These are phyloP conservation scores for Helotiales sp. DNA, from an alignment of 2,329 filamentous ascomycete genomes.

Conservation along the genomic window DNA sequence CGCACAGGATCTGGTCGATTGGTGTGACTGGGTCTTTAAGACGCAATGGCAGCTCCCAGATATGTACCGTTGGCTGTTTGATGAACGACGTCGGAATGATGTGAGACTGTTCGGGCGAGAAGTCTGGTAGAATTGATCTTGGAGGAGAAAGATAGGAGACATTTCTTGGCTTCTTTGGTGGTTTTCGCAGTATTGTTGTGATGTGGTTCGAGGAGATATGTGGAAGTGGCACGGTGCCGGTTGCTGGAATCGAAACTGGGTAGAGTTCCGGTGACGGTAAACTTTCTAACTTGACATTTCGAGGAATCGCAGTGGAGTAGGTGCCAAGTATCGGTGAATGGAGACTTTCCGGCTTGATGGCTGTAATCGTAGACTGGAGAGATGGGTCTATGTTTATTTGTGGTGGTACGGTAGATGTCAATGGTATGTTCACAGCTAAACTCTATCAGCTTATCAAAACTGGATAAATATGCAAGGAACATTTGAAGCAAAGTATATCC, in stretches of 20 bases:
- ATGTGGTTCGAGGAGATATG: not conserved
- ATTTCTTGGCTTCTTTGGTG: not conserved
- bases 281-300: not conserved
- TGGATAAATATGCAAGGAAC: not conserved
- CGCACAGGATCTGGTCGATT: not conserved
- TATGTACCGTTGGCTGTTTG: slow-evolving; percentile 2
- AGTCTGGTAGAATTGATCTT: not conserved
- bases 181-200: not conserved
- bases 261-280: not conserved
- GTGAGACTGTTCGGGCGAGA: not conserved
- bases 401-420: not conserved
- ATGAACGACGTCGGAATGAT: not conserved
- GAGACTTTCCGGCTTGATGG: not conserved
- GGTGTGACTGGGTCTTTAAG: not conserved
- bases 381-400: not conserved
- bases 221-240: not conserved
- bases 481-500: too few relatives aligned
- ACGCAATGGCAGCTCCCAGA: slow-evolving; percentile 1
- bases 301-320: not conserved
- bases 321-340: not conserved
- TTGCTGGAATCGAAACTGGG: not conserved
- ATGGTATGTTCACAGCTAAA: not conserved
- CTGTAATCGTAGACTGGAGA: not conserved
- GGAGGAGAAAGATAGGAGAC: not conserved
- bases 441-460: not conserved